phyloP scores from a whole-genome alignment of 306 rosid genomes.

The Vigna reflexopilosa region DNA sequence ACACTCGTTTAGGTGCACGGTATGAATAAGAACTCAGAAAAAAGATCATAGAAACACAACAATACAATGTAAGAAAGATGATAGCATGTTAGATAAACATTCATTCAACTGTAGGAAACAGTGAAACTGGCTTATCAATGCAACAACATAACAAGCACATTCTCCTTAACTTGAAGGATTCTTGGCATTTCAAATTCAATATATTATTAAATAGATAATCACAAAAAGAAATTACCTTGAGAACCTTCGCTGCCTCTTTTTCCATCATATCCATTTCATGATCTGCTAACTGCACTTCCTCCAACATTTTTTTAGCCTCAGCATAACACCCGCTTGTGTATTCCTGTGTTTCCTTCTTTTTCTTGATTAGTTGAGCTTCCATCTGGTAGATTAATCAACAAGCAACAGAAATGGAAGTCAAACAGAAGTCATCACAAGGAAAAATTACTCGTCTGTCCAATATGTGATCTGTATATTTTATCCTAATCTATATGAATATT shows the following conservation, averaged over 20 bases:
- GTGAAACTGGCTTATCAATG: neutral
- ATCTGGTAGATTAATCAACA: slow-evolving; percentile 54
- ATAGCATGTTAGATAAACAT: slow-evolving; percentile 1
- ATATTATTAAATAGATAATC: neutral
- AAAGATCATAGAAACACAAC: neutral
- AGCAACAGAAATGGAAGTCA: slow-evolving; percentile 36
- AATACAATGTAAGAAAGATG: neutral
- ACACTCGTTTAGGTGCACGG: neutral
- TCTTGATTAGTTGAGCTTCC: slow-evolving; percentile 60
- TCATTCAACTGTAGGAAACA: neutral
- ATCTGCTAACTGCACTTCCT: slow-evolving; percentile 61
- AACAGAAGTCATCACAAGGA: slow-evolving; percentile 14
- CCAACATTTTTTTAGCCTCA: slow-evolving; percentile 67
- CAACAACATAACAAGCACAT: neutral
- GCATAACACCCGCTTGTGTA: slow-evolving; percentile 54
- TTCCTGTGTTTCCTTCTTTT: slow-evolving; percentile 68
- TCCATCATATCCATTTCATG: slow-evolving; percentile 65
- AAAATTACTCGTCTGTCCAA: neutral
- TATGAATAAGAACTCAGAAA: neutral
- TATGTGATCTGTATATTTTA: slow-evolving; percentile 1
- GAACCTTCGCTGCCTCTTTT: slow-evolving; percentile 72
- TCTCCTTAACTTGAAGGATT: neutral
- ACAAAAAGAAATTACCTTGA: slow-evolving; percentile 59
- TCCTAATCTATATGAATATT: no score
- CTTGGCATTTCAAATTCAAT: slow-evolving; percentile 17